Percentiles rank a stretch among this genome's conserved stretches.
Conservation (phyloP, 2,329 filamentous ascomycete genomes). For the Xylaria sp. region DNA sequence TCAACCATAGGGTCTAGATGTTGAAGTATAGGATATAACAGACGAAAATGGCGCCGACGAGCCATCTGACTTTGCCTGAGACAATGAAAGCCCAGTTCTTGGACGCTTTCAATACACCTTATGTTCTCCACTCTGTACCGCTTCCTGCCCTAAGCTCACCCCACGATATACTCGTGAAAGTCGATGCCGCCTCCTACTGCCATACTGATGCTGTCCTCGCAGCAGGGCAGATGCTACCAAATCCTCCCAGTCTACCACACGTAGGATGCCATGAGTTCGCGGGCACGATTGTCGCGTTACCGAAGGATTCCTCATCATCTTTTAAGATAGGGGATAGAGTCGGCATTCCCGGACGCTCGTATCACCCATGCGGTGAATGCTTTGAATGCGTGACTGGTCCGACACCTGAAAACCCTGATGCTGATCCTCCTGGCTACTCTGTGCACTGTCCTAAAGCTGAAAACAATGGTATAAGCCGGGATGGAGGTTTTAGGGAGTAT, state of each 20-base stretch:
- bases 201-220: conserved; percentile 54
- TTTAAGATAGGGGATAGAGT: conserved; percentile 50
- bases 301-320: conserved; percentile 26
- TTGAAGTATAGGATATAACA: background rate
- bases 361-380: conserved; percentile 55
- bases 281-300: conserved; percentile 54
- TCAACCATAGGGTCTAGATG: background rate
- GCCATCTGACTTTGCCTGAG: conserved; percentile 29
- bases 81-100: conserved; percentile 56
- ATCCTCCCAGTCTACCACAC: conserved; percentile 55
- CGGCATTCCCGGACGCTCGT: conserved; percentile 56
- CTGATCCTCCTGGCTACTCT: conserved; percentile 54
- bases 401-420: conserved; percentile 42
- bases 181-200: conserved; percentile 60
- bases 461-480: conserved; percentile 43
- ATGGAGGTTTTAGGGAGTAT: conserved; percentile 57
- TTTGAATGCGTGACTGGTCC: conserved; percentile 52
- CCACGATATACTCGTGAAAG: conserved; percentile 58
- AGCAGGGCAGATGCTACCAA: conserved; percentile 45
- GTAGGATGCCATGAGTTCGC: conserved; percentile 60
- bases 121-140: conserved; percentile 52
- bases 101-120: conserved; percentile 55
- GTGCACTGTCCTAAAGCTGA: conserved; percentile 51
- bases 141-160: conserved; percentile 48
- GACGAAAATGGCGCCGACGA: conserved; percentile 13